A percentile compares a stretch with the other conserved stretches of the same genome.
Conservation (phyloP, 2,329 filamentous ascomycete genomes). For the Xylaria sp. region DNA sequence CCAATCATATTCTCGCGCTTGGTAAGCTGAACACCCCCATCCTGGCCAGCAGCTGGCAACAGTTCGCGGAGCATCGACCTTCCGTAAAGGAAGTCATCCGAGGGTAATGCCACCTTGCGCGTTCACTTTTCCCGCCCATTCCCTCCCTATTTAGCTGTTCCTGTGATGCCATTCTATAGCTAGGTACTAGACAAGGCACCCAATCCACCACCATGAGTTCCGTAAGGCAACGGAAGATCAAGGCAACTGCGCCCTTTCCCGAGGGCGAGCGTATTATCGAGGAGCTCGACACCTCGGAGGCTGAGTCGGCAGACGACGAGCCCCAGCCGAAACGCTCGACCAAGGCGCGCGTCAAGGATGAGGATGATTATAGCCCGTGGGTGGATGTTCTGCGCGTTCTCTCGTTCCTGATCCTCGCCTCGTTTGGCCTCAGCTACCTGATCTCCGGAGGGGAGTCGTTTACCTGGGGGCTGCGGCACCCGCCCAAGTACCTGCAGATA, state of each 20-base stretch:
- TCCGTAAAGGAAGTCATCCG: background rate
- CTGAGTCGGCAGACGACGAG: slow-evolving; percentile 8
- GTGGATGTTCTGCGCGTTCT: slow-evolving; percentile 73
- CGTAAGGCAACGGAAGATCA: slow-evolving; percentile 50
- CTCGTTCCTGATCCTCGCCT: slow-evolving; percentile 66
- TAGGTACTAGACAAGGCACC: background rate
- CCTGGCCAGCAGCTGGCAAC: background rate
- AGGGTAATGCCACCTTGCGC: background rate
- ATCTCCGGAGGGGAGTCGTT: slow-evolving; percentile 71
- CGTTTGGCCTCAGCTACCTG: slow-evolving; percentile 74
- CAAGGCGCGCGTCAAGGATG: slow-evolving; percentile 54
- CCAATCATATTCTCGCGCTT: too few species aligned
- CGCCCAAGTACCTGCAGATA: slow-evolving; percentile 62
- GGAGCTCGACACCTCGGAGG: slow-evolving; percentile 20
- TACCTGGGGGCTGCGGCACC: slow-evolving; percentile 66
- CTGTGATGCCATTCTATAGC: background rate
- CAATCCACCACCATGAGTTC: slow-evolving; percentile 23
- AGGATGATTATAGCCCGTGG: slow-evolving; percentile 59
- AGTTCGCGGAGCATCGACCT: background rate
- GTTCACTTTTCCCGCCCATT: background rate
- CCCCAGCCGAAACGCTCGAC: slow-evolving; percentile 30
- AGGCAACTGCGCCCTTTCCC: slow-evolving; percentile 22
- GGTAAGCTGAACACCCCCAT: too few species aligned
- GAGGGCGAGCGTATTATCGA: slow-evolving; percentile 26
- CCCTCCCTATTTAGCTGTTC: background rate